phyloP scores from a whole-genome alignment of 495 filamentous ascomycete genomes.

The Penicillium parvum region DNA sequence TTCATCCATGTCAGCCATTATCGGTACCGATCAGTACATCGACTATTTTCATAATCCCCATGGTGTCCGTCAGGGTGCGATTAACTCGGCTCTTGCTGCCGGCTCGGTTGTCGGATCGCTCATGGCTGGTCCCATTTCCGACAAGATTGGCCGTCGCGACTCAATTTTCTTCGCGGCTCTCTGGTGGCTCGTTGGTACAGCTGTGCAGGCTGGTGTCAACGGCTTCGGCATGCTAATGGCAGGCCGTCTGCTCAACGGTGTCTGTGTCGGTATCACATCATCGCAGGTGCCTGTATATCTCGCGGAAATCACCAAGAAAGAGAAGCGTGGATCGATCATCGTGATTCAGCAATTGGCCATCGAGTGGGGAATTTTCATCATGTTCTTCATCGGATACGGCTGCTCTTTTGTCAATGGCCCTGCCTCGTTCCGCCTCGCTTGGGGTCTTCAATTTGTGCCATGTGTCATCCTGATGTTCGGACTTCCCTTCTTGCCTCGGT shows the following conservation, averaged over 20 bases:
- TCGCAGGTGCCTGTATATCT: constrained; percentile 30
- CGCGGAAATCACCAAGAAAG: constrained; percentile 65
- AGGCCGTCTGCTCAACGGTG: not conserved
- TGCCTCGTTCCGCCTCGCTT: not conserved
- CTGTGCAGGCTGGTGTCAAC: too few species aligned
- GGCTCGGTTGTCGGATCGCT: constrained; percentile 57
- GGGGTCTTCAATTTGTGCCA: not conserved
- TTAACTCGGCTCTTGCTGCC: constrained; percentile 57
- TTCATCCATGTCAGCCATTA: constrained; percentile 61
- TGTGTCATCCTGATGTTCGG: not conserved
- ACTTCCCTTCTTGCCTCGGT: not conserved
- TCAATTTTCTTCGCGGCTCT: too few species aligned
- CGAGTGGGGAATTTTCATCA: constrained; percentile 77
- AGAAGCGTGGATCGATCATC: constrained; percentile 66
- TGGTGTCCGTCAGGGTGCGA: constrained; percentile 54
- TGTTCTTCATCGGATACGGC: constrained; percentile 50
- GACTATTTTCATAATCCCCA: constrained; percentile 58
- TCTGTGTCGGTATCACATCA: not conserved
- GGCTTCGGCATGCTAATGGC: not conserved
- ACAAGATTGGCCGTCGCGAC: constrained; percentile 58
- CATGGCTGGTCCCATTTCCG: constrained; percentile 55
- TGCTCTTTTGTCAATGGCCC: not conserved
- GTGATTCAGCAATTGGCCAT: constrained; percentile 75
- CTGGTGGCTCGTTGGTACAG: too few species aligned
- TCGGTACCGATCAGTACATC: constrained; percentile 60